Conservation (phyloP, 306 rosid species). For the Hippophae tibetana region DNA sequence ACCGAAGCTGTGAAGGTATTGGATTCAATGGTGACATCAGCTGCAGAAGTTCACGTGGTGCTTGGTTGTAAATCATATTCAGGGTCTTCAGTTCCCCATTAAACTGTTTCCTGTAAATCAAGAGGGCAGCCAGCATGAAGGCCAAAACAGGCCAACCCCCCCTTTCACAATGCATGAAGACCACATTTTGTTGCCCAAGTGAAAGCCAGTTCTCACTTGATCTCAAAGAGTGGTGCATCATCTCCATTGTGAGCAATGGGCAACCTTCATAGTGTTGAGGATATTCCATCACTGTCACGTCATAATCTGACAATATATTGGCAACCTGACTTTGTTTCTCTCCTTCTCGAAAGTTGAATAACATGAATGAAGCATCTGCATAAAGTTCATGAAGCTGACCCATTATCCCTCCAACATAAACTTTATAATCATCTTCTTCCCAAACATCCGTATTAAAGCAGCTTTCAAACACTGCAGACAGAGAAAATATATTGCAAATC, state of each 20-base stretch:
- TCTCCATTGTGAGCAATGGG: slow-evolving; percentile 89
- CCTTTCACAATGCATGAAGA: slow-evolving; percentile 89
- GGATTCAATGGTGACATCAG: slow-evolving; percentile 91
- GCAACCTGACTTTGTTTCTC: slow-evolving; percentile 63
- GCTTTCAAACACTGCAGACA: slow-evolving; percentile 75
- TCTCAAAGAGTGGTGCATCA: slow-evolving; percentile 85
- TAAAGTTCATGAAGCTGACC: slow-evolving; percentile 59
- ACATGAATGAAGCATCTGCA: slow-evolving; percentile 85
- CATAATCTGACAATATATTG: slow-evolving; percentile 53
- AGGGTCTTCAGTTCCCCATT: slow-evolving; percentile 82
- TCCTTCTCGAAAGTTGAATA: slow-evolving; percentile 92
- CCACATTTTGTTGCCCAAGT: slow-evolving; percentile 67
- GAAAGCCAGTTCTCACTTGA: slow-evolving; percentile 94
- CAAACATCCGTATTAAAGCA: slow-evolving; percentile 78
- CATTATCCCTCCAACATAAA: slow-evolving; percentile 63
- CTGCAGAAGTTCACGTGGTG: slow-evolving; percentile 82
- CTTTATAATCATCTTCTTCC: slow-evolving; percentile 70
- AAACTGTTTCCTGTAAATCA: slow-evolving; percentile 76
- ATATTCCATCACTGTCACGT: slow-evolving; percentile 95
- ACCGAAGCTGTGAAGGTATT: slow-evolving; percentile 84
- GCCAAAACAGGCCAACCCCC: slow-evolving; percentile 96
- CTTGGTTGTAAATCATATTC: slow-evolving; percentile 91
- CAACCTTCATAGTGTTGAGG: slow-evolving; percentile 95
- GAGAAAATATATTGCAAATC: slow-evolving; percentile 21
- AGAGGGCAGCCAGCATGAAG: slow-evolving; percentile 84